Evolutionary conservation across 148 eudicot species (phyloP).

Genomic region (Dysphania ambrosioides): DNA sequence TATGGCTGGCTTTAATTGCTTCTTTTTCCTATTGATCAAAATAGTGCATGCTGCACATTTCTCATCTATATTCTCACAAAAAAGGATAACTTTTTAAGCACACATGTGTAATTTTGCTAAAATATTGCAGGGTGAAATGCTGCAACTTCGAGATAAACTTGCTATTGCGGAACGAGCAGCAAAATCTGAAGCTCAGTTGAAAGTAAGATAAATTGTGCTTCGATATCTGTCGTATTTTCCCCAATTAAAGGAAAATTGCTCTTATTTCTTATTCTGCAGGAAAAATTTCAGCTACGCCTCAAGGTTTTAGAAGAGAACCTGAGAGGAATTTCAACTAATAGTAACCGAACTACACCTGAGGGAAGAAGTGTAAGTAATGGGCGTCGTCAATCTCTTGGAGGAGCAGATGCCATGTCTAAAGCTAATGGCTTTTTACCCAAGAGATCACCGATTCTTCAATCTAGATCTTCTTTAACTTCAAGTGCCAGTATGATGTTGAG

Average conservation of each 20-base stretch:
- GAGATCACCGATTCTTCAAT: slow-evolving; percentile 42
- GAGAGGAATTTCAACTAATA: slow-evolving; percentile 46
- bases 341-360: slow-evolving; percentile 41
- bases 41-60: background rate
- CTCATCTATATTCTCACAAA: background rate
- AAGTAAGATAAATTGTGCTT: slow-evolving; percentile 42
- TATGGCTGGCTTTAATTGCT: background rate
- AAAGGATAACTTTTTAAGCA: background rate
- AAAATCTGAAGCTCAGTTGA: slow-evolving; percentile 86
- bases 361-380: slow-evolving; percentile 61
- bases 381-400: slow-evolving; percentile 79
- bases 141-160: slow-evolving; percentile 79
- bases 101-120: too few species aligned
- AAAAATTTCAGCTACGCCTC: slow-evolving; percentile 79
- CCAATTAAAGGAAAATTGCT: background rate
- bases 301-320: slow-evolving; percentile 88
- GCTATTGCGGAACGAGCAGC: slow-evolving; percentile 87
- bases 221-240: slow-evolving; percentile 6
- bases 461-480: slow-evolving; percentile 38
- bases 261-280: slow-evolving; percentile 47
- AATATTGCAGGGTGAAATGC: slow-evolving; percentile 73
- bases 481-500: slow-evolving; percentile 45
- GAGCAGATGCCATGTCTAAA: slow-evolving; percentile 59
- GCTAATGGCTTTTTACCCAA: slow-evolving; percentile 59
- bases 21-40: background rate